A percentile compares a stretch with the other conserved stretches of the same genome.
These are phyloP conservation scores for Achaetomiella virescens DNA, from an alignment of 495 filamentous ascomycete species.

Conservation along the genomic window DNA sequence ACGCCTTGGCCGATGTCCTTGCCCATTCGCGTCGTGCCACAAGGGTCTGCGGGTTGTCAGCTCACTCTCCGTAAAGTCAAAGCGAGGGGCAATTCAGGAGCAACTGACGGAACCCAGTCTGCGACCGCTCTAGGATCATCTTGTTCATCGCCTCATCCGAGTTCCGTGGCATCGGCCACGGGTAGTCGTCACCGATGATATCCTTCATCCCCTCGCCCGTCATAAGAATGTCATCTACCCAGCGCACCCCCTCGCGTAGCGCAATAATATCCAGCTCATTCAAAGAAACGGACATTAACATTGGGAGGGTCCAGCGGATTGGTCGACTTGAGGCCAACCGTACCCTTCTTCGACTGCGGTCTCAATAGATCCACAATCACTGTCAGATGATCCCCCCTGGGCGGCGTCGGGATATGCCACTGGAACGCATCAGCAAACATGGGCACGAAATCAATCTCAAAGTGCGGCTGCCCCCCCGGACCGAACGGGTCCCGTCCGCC, in stretches of 20 bases:
- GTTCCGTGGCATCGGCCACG: conserved; percentile 52
- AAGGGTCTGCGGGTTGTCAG: conserved; percentile 46
- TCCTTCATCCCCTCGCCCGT: conserved; percentile 54
- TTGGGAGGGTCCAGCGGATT: conserved; percentile 48
- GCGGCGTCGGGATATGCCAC: conserved; percentile 53
- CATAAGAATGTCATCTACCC: conserved; percentile 49
- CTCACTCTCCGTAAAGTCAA: too few relatives aligned
- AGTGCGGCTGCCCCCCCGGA: conserved; percentile 54
- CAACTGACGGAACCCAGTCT: conserved; percentile 52
- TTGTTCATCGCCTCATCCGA: conserved; percentile 54
- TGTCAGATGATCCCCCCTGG: conserved; percentile 45
- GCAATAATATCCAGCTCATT: conserved; percentile 51
- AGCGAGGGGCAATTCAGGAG: too few relatives aligned
- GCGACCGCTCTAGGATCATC: conserved; percentile 49
- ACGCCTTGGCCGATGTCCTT: conserved; percentile 49
- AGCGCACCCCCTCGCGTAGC: conserved; percentile 52
- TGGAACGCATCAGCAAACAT: conserved; percentile 59
- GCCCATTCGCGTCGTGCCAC: conserved; percentile 49
- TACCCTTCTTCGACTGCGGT: conserved; percentile 43
- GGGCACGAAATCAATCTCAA: conserved; percentile 59
- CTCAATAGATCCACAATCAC: conserved; percentile 57
- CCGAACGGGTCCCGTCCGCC: conserved; percentile 53
- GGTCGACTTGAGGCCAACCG: conserved; percentile 48
- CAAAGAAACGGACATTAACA: conserved; percentile 58
- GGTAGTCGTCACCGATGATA: conserved; percentile 48